Base-by-base conservation (phyloP, 148 eudicot species). In the Polygonum maritimum region DNA sequence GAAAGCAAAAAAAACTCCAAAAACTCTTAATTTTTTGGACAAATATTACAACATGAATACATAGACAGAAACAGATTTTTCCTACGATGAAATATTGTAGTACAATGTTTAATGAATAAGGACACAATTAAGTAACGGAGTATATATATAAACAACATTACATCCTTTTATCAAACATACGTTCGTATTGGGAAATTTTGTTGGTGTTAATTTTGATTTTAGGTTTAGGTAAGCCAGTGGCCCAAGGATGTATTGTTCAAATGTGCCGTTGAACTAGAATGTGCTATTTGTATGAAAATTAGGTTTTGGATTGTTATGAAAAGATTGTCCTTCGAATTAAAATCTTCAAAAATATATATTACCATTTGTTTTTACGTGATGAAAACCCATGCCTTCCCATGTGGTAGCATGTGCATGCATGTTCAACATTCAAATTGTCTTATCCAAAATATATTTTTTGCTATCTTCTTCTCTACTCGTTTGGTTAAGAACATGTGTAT, bases 341-440 rank as follows among this genome's bases (percentile, higher is more conserved):
- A 54, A 54, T 16, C 60, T 60, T 60, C 15, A 60, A 60, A 60
- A 7, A 4, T 5, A 33, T 2, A 36, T 0, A 67, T 2, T 14
- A 15, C 19, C 7, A 35, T 67, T 67, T 35, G 71, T 67, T 13
- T 36, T 3, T 67, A 67, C 19, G 18, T 67, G 71, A 60, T 60
- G 7, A 60, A 22, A 14, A 14, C 44, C 71, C 71, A 67, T 67
- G 71, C 71, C 71, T 36, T 38, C 71, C 71, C 71, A 67, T 67
- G 71, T 67, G 71, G 16, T 19, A 26, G 15, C 69, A 60, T 60
- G 69, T 60, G 69, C 14, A 31, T 67, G 45, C 71, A 67, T 67
- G 71, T 67, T 67, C 44, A 36, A 67, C 71, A 67, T 67, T 67
- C 44, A 67, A 14, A 36, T 67, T 67, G 71, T 36, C 71, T 38